Evolutionary conservation across 345 rosid genomes (phyloP).

Genomic region (Kernera saxatilis): DNA sequence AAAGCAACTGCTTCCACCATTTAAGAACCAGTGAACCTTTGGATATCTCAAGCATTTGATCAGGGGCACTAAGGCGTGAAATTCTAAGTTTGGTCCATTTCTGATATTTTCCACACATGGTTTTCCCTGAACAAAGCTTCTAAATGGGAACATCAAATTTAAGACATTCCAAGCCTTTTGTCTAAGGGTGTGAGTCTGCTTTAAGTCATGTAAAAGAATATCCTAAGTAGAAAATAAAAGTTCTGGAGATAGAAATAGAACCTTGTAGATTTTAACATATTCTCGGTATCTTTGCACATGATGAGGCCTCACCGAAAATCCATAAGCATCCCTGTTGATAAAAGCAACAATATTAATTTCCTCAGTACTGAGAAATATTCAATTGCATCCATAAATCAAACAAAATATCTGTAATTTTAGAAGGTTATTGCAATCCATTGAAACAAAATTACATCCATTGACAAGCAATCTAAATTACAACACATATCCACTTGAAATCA

Average conservation of each 20-base stretch:
- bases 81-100: not conserved
- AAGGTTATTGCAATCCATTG: not conserved
- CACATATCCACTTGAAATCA: not conserved
- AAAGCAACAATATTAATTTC: slow-evolving; percentile 8
- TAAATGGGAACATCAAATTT: not conserved
- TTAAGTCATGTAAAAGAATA: not conserved
- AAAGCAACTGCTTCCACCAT: not conserved
- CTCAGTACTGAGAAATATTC: not conserved
- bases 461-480: not conserved
- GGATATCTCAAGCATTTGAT: not conserved
- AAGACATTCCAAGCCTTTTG: not conserved
- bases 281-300: slow-evolving; percentile 86
- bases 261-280: slow-evolving; percentile 94
- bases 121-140: too few relatives aligned
- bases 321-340: slow-evolving; percentile 87
- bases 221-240: not conserved
- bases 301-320: slow-evolving; percentile 95
- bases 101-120: not conserved
- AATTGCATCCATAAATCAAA: not conserved
- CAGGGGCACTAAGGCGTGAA: not conserved
- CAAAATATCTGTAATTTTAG: not conserved
- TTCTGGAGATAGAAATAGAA: slow-evolving; percentile 17
- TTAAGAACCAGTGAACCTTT: not conserved
- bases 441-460: not conserved
- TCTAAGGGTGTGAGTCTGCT: not conserved